Conservation (phyloP, 2,329 filamentous ascomycete genomes). For the Apiospora hydei region DNA sequence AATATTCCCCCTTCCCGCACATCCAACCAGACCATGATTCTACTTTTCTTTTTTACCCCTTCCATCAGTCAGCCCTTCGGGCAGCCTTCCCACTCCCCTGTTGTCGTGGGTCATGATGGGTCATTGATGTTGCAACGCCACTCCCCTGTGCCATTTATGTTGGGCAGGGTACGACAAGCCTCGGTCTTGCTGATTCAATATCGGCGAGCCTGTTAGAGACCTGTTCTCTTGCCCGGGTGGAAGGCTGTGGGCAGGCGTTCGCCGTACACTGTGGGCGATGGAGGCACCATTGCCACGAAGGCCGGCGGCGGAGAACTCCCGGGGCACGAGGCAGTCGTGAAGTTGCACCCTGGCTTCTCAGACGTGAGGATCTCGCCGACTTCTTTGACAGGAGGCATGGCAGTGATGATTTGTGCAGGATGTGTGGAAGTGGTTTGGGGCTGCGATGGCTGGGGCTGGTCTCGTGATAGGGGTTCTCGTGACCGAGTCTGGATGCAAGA, state of each 20-base stretch:
- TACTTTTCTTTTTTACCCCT: background rate
- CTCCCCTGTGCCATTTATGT: background rate
- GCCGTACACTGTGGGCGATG: background rate
- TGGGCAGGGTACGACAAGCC: too few relatives aligned
- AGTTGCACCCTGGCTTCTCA: slow-evolving; percentile 26
- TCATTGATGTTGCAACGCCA: background rate
- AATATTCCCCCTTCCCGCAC: background rate
- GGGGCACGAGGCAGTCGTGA: background rate
- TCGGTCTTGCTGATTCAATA: background rate
- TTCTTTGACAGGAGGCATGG: slow-evolving; percentile 26
- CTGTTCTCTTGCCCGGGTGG: slow-evolving; percentile 23
- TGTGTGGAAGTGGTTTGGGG: background rate
- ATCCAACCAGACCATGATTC: background rate
- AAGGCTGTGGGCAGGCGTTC: slow-evolving; percentile 20
- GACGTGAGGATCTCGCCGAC: slow-evolving; percentile 26
- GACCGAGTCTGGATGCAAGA: background rate
- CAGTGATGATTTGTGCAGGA: background rate
- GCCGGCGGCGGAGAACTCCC: background rate
- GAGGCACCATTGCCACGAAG: background rate
- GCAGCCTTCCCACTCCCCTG: background rate
- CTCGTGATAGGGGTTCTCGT: background rate
- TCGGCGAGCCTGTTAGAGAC: background rate
- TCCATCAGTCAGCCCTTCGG: background rate
- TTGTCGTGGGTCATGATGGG: background rate
- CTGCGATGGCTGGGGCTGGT: background rate